A percentile compares a stretch with the other conserved stretches of the same genome.
Conservation (phyloP, 116 monocot genomes). For the Zostera marina region DNA sequence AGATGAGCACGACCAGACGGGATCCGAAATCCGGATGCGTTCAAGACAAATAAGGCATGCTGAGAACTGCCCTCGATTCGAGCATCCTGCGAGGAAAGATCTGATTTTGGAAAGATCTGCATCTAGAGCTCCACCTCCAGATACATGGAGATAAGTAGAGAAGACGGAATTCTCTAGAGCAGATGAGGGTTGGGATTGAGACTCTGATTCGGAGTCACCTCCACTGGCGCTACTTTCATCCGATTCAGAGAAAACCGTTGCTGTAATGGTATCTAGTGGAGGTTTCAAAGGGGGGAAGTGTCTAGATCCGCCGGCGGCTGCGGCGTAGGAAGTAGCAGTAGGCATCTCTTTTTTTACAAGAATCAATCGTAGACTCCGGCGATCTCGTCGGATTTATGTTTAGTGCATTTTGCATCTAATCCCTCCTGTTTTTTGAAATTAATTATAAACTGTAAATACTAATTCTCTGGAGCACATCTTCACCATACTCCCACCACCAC, state of each 20-base stretch:
- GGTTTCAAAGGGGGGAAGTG: neutral
- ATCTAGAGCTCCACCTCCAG: conserved; percentile 6
- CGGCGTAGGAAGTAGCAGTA: neutral
- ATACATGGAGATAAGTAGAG: conserved; percentile 38
- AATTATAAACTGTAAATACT: no score
- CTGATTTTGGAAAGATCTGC: conserved; percentile 53
- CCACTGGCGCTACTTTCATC: conserved; percentile 25
- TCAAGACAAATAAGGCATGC: conserved; percentile 85
- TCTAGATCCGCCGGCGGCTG: neutral
- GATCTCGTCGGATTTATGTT: no score
- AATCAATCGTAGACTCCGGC: neutral
- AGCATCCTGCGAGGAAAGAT: conserved; percentile 40
- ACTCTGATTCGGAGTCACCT: conserved; percentile 12
- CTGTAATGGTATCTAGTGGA: conserved; percentile 3
- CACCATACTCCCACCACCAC: no score
- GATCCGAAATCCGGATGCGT: conserved; percentile 69
- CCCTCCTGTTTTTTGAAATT: no score
- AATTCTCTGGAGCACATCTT: no score
- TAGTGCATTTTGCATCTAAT: no score
- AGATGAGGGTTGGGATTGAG: neutral
- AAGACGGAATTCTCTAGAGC: conserved; percentile 30
- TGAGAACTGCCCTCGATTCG: conserved; percentile 24
- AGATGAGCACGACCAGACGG: conserved; percentile 71
- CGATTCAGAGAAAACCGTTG: conserved; percentile 17
- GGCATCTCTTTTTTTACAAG: neutral